These are phyloP conservation scores for Arabis hirsuta DNA, from an alignment of 345 rosid genomes.

Conservation along the genomic window DNA sequence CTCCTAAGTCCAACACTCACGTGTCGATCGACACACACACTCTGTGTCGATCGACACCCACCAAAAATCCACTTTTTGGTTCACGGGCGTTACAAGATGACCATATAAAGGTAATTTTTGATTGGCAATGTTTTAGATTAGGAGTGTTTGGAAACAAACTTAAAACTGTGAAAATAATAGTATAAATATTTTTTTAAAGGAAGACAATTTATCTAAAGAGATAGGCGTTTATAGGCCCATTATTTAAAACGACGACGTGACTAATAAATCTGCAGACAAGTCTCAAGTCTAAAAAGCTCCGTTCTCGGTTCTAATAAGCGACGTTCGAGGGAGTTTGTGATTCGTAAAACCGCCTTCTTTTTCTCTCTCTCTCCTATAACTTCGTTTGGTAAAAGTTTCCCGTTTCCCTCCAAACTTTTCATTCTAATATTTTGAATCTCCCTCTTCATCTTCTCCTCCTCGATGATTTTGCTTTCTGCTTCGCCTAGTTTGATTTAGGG, in stretches of 20 bases:
- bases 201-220: no score
- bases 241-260: background rate
- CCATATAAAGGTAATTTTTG: no score
- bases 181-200: no score
- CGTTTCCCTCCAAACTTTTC: slow-evolving; percentile 27
- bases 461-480: background rate
- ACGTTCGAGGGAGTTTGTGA: slow-evolving; percentile 3
- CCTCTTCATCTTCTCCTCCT: slow-evolving; percentile 2
- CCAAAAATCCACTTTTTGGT: no score
- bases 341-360: background rate
- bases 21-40: no score
- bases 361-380: background rate
- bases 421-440: slow-evolving; percentile 11
- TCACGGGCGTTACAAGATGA: no score
- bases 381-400: slow-evolving; percentile 3
- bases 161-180: no score
- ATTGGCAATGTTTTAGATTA: no score
- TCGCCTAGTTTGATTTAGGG: slow-evolving; percentile 28
- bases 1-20: no score
- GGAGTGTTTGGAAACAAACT: no score
- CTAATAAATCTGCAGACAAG: background rate
- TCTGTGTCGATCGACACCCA: no score
- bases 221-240: no score
- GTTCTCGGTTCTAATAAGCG: slow-evolving; percentile 13
- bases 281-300: background rate